Percentiles rank a stretch among this genome's conserved stretches.
These are phyloP conservation scores for Iberis pinnata DNA, from an alignment of 345 rosid genomes.

Conservation along the genomic window DNA sequence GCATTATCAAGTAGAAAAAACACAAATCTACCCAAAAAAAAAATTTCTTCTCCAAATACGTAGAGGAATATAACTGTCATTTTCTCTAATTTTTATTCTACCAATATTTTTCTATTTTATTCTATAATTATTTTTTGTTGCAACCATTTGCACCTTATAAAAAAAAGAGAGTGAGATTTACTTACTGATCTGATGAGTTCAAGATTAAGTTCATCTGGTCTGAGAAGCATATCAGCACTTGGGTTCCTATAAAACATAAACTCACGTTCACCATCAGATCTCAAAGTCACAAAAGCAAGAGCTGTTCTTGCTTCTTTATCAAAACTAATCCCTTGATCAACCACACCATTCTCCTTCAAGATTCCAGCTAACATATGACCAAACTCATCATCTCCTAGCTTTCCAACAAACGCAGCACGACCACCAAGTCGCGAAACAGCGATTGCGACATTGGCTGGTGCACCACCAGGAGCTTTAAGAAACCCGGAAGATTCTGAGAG, in stretches of 20 bases:
- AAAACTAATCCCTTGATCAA: slow-evolving; percentile 41
- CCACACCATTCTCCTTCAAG: slow-evolving; percentile 47
- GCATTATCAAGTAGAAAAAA: too few species aligned
- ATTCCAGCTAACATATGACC: slow-evolving; percentile 57
- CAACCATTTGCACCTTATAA: background rate
- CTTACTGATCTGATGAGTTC: slow-evolving; percentile 43
- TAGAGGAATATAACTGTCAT: too few species aligned
- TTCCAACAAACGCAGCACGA: slow-evolving; percentile 47
- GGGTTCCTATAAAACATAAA: slow-evolving; percentile 65
- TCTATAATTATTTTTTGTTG: too few species aligned
- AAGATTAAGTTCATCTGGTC: slow-evolving; percentile 43
- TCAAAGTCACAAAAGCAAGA: slow-evolving; percentile 49
- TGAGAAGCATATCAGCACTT: slow-evolving; percentile 67
- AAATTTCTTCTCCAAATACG: too few species aligned
- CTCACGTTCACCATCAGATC: slow-evolving; percentile 54
- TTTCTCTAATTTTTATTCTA: too few species aligned
- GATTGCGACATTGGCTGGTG: slow-evolving; percentile 58
- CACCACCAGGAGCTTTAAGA: slow-evolving; percentile 54
- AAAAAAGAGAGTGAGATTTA: slow-evolving; percentile 9
- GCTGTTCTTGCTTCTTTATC: slow-evolving; percentile 63
- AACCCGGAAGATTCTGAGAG: slow-evolving; percentile 46
- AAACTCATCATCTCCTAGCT: slow-evolving; percentile 60
- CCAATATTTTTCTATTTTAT: too few species aligned
- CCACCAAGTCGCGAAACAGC: slow-evolving; percentile 49
- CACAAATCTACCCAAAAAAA: too few species aligned